Evolutionary conservation across 2,329 filamentous ascomycete genomes (phyloP), one percentile per base, ranked within the genome.

Genomic region (Lizonia empirigonia): DNA sequence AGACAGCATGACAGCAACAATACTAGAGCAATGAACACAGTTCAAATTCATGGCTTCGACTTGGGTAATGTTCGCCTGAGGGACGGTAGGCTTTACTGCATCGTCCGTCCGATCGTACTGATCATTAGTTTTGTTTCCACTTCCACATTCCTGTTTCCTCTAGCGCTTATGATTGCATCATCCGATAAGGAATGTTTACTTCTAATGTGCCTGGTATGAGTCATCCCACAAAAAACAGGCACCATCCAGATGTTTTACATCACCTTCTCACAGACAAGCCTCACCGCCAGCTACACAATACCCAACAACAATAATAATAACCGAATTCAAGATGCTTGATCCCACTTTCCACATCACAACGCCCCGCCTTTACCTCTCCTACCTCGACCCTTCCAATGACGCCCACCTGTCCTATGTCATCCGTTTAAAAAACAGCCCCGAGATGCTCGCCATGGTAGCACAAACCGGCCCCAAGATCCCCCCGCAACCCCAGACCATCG

Each of bases 281-380:
- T 5, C 13, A 33, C 20, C 5, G 8, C n/a, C 10, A 10, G 13
- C 24, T 20, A 7, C 20, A 5, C 6, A 32, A 9, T 24, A 9
- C 15, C 2, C 12, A 35, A 35, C 19, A 19, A 15, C 18, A 15
- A 24, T n/a, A n/a, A n/a, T n/a, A n/a, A n/a, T n/a, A n/a, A 19
- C 19, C 1, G 13, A 30, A 18, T 12, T 8, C 36, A 55, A 39
- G 9, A 69, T 69, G 4, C 86, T 75, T 73, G 89, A 89, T 13
- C 62, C 74, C 76, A 78, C 85, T 71, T 89, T 89, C 80, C 83
- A 89, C 2, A 72, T 61, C 68, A 88, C 86, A 0, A 83, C 78
- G 0, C 84, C 84, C 0, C 64, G 64, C 2, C 54, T 67, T 12
- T 50, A 60, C 33, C 32, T 67, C 7, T 60, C 58, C 3, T 53